A percentile compares a stretch with the other conserved stretches of the same genome.
Conservation (phyloP, 2,329 filamentous ascomycete genomes). For the Alternaria panax region DNA sequence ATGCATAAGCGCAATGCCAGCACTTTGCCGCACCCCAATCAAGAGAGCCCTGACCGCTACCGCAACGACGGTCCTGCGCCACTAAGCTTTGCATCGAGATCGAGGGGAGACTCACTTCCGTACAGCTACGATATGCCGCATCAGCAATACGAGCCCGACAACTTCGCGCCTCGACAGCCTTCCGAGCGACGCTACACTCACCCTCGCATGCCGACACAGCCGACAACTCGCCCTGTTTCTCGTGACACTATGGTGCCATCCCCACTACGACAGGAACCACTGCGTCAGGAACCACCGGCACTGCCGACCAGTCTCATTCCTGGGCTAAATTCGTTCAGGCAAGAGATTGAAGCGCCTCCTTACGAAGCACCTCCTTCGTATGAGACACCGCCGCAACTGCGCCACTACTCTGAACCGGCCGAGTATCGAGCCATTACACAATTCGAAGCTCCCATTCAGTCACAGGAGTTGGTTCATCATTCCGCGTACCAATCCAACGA, state of each 20-base stretch:
- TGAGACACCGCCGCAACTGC: constrained; percentile 34
- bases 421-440: constrained; percentile 44
- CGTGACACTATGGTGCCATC: constrained; percentile 45
- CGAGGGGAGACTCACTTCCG: constrained; percentile 36
- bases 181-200: constrained; percentile 47
- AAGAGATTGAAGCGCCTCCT: constrained; percentile 30
- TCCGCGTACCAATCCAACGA: constrained; percentile 37
- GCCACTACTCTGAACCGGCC: constrained; percentile 45
- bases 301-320: constrained; percentile 43
- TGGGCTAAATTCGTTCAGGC: constrained; percentile 37
- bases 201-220: constrained; percentile 26
- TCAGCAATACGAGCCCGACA: constrained; percentile 34
- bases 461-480: constrained; percentile 41
- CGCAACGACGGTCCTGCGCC: constrained; percentile 43
- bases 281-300: constrained; percentile 38
- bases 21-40: constrained; percentile 37
- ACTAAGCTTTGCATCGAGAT: constrained; percentile 38
- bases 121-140: constrained; percentile 33
- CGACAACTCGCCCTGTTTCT: constrained; percentile 43
- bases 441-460: constrained; percentile 40
- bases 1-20: constrained; percentile 48
- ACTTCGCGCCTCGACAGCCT: constrained; percentile 32
- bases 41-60: constrained; percentile 31
- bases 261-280: constrained; percentile 11
- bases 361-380: constrained; percentile 34